Percentiles rank a stretch among this genome's conserved stretches.
phyloP scores from a whole-genome alignment of 768 basidiomycete species.

The Suillus lakei region DNA sequence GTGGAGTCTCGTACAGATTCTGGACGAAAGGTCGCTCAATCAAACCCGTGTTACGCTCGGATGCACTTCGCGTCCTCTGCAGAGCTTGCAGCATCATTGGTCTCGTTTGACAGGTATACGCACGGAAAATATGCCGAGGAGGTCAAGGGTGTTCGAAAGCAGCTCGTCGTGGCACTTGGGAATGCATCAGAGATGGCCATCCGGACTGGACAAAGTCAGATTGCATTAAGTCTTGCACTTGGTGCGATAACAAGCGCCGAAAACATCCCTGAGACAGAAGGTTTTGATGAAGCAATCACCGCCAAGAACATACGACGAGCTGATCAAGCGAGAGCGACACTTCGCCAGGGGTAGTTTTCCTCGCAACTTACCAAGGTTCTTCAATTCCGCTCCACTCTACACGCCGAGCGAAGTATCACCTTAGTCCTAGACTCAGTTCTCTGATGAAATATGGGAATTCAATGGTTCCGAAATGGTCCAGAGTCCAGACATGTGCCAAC shows the following conservation, averaged over 20 bases:
- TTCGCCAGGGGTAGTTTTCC: constrained; percentile 6
- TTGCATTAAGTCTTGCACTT: constrained; percentile 5
- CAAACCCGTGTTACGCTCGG: constrained; percentile 27
- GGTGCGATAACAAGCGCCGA: constrained; percentile 6
- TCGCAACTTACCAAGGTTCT: neutral
- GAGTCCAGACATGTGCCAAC: neutral
- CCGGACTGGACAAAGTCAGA: constrained; percentile 1
- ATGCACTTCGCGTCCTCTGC: constrained; percentile 31
- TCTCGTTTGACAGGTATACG: constrained; percentile 33
- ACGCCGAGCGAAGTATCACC: neutral
- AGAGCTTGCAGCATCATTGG: constrained; percentile 34
- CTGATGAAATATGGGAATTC: neutral
- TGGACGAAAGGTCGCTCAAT: constrained; percentile 25
- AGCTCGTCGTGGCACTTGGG: constrained; percentile 36
- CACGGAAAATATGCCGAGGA: constrained; percentile 22
- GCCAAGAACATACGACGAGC: constrained; percentile 6
- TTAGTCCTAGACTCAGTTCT: neutral
- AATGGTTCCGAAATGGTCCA: neutral
- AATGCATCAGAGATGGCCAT: constrained; percentile 40
- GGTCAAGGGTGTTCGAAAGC: constrained; percentile 26
- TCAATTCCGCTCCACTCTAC: neutral
- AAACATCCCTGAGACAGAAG: constrained; percentile 1
- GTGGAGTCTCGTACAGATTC: constrained; percentile 25
- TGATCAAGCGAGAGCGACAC: constrained; percentile 4
- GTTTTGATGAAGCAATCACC: neutral